These are phyloP conservation scores for Euphorbia pulcherrima DNA, from an alignment of 345 rosid species.

Conservation along the genomic window DNA sequence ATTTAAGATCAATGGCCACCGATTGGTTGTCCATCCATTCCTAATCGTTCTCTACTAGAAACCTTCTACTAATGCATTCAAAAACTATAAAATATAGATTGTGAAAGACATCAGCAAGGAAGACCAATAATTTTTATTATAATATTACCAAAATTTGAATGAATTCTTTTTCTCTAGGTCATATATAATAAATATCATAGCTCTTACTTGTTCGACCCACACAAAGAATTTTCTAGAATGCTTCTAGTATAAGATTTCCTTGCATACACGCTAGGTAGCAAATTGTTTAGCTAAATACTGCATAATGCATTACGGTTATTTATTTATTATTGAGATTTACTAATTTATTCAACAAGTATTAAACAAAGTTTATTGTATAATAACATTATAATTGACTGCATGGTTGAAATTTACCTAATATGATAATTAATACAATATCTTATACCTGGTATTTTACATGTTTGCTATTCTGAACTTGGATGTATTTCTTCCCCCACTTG, in stretches of 20 bases:
- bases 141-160: neutral
- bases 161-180: neutral
- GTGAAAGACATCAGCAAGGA: neutral
- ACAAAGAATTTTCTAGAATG: neutral
- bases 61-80: neutral
- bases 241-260: neutral
- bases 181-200: neutral
- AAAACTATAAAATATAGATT: neutral
- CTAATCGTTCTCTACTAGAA: neutral
- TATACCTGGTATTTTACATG: neutral
- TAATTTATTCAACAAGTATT: neutral
- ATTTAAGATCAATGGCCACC: too few species aligned
- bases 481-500: conserved; percentile 61
- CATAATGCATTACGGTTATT: too few species aligned
- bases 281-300: neutral
- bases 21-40: too few species aligned
- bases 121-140: neutral
- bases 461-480: conserved; percentile 22
- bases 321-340: neutral
- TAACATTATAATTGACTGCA: neutral
- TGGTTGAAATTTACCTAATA: neutral
- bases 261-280: neutral
- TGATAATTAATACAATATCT: neutral
- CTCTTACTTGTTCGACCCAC: neutral
- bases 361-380: neutral